These are phyloP conservation scores for Tephrocybe sp. DNA, from an alignment of 768 basidiomycete species.

Conservation along the genomic window DNA sequence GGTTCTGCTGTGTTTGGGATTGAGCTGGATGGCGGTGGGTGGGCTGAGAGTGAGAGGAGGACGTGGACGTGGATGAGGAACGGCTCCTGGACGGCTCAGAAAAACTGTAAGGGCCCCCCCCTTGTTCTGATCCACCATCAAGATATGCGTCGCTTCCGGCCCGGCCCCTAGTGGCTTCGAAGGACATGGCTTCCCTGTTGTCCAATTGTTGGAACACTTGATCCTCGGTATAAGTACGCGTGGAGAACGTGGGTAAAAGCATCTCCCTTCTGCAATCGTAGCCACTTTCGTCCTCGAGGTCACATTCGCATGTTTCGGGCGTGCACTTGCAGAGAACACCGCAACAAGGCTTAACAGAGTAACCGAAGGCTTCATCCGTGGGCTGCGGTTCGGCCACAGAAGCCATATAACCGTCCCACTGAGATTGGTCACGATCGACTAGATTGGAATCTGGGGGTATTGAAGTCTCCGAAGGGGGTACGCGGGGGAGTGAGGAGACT, in stretches of 20 bases:
- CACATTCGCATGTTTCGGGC: slow-evolving; percentile 19
- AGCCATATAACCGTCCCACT: slow-evolving; percentile 16
- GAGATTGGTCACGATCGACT: slow-evolving; percentile 4
- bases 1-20: neutral
- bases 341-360: slow-evolving; percentile 19
- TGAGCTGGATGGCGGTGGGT: neutral
- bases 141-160: slow-evolving; percentile 3
- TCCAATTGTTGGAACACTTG: neutral
- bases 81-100: slow-evolving; percentile 19
- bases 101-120: slow-evolving; percentile 3
- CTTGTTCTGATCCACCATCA: neutral
- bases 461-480: neutral
- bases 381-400: slow-evolving; percentile 9
- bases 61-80: slow-evolving; percentile 19
- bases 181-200: neutral
- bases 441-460: neutral
- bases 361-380: slow-evolving; percentile 1
- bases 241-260: slow-evolving; percentile 11
- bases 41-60: slow-evolving; percentile 26
- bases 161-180: slow-evolving; percentile 3
- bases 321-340: slow-evolving; percentile 22
- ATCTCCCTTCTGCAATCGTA: slow-evolving; percentile 23
- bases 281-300: slow-evolving; percentile 15
- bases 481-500: slow-evolving; percentile 10
- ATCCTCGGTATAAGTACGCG: neutral